Percentiles rank a stretch among this genome's conserved stretches.
Conservation (phyloP, 1,284 basidiomycete species). For the Pseudozyma thailandica region DNA sequence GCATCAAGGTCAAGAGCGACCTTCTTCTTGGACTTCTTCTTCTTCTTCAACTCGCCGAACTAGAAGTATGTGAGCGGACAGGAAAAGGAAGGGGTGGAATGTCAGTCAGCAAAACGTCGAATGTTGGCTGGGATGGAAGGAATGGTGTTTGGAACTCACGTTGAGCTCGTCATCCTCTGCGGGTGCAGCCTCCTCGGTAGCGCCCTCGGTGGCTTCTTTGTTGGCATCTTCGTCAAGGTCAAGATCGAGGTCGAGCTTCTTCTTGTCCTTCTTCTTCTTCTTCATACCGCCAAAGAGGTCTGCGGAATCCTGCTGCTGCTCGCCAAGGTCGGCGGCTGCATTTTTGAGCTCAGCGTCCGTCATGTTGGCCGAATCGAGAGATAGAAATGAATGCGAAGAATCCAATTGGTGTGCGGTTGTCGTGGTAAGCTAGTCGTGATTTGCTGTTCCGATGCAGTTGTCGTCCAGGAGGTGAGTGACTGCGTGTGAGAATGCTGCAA, state of each 20-base stretch:
- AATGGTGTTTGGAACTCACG: slow-evolving; percentile 46
- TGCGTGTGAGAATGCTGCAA: no score
- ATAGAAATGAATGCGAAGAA: background rate
- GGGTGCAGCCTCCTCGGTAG: slow-evolving; percentile 32
- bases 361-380: slow-evolving; percentile 16
- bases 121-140: background rate
- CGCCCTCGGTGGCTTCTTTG: slow-evolving; percentile 53
- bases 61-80: slow-evolving; percentile 35
- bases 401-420: no score
- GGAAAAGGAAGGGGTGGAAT: background rate
- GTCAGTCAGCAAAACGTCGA: background rate
- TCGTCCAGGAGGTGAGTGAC: background rate
- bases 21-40: slow-evolving; percentile 69
- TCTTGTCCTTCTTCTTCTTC: slow-evolving; percentile 89
- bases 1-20: slow-evolving; percentile 68
- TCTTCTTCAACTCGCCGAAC: slow-evolving; percentile 73
- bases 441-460: background rate
- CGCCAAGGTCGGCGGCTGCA: slow-evolving; percentile 20
- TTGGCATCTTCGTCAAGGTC: slow-evolving; percentile 50
- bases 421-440: background rate
- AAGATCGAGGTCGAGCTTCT: slow-evolving; percentile 80
- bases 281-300: slow-evolving; percentile 87
- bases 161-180: slow-evolving; percentile 66
- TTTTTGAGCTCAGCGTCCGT: slow-evolving; percentile 32
- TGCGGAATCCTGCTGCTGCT: slow-evolving; percentile 75